Evolutionary conservation across 352 stramenopile species (phyloP).

Genomic region (Thalassiosira livingstoniorum): DNA sequence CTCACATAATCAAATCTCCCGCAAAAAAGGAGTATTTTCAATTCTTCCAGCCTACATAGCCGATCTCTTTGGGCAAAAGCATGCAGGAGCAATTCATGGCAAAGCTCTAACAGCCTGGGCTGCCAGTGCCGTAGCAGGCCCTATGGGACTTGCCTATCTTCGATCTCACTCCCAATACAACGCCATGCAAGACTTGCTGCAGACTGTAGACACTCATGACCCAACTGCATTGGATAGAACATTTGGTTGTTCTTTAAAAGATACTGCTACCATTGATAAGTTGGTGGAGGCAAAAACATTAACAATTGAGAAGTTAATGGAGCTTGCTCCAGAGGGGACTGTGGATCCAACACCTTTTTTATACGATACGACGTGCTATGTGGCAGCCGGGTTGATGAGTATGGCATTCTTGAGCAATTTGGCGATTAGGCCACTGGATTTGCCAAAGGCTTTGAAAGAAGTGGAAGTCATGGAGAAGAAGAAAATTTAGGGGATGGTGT

Average conservation of each 20-base stretch:
- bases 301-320: conserved; percentile 81
- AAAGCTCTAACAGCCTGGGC: conserved; percentile 73
- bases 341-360: conserved; percentile 81
- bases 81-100: conserved; percentile 75
- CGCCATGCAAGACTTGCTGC: conserved; percentile 70
- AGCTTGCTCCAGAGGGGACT: conserved; percentile 64
- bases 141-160: conserved; percentile 69
- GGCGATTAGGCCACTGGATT: conserved; percentile 62
- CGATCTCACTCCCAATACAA: conserved; percentile 53
- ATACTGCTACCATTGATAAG: conserved; percentile 54
- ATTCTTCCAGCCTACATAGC: conserved; percentile 77
- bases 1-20: not conserved
- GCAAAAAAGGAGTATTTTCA: conserved; percentile 56
- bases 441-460: conserved; percentile 33
- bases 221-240: conserved; percentile 56
- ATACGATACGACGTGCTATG: conserved; percentile 80
- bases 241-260: conserved; percentile 70
- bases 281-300: conserved; percentile 79
- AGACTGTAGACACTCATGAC: conserved; percentile 49
- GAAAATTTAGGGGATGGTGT: too few species aligned
- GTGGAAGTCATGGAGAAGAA: too few species aligned
- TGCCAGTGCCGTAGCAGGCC: conserved; percentile 59
- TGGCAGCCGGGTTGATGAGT: conserved; percentile 73
- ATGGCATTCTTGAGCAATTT: conserved; percentile 57
- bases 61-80: conserved; percentile 80